Evolutionary conservation across 768 basidiomycete genomes (phyloP).

Genomic region (Pholiota microspora): DNA sequence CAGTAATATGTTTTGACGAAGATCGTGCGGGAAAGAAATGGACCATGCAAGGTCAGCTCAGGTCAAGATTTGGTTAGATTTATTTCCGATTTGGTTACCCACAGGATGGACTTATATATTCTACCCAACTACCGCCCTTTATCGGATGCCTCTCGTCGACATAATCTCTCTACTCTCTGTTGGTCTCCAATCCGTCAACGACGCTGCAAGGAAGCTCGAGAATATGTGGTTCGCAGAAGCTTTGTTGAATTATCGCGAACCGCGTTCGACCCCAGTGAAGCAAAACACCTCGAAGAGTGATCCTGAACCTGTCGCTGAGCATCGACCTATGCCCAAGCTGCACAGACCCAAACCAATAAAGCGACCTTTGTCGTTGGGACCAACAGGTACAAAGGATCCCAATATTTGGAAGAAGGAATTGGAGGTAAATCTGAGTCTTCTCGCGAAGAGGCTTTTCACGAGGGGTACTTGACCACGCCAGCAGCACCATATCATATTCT

Average conservation of each 20-base stretch:
- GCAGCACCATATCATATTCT: too few relatives aligned
- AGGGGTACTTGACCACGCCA: background rate
- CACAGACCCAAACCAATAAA: too few relatives aligned
- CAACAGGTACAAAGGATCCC: slow-evolving; percentile 5
- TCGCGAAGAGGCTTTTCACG: background rate
- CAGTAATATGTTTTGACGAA: slow-evolving; percentile 16
- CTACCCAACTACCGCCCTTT: slow-evolving; percentile 33
- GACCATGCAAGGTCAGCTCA: slow-evolving; percentile 32
- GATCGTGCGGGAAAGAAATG: slow-evolving; percentile 24
- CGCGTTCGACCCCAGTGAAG: background rate
- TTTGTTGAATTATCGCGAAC: slow-evolving; percentile 3
- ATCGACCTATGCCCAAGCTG: too few relatives aligned
- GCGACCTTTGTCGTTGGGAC: background rate
- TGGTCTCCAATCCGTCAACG: slow-evolving; percentile 18
- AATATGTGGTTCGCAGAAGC: slow-evolving; percentile 15
- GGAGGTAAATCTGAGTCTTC: slow-evolving; percentile 1
- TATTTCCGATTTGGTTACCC: background rate
- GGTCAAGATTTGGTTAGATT: background rate
- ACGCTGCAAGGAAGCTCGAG: slow-evolving; percentile 11
- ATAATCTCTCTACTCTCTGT: slow-evolving; percentile 36
- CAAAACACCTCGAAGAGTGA: background rate
- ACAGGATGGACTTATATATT: slow-evolving; percentile 53
- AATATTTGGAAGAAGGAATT: slow-evolving; percentile 14
- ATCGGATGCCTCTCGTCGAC: slow-evolving; percentile 41
- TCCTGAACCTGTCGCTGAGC: too few relatives aligned